Conservation (phyloP, 192 early-diverging fungal genomes). For the Coemansia sp. region DNA sequence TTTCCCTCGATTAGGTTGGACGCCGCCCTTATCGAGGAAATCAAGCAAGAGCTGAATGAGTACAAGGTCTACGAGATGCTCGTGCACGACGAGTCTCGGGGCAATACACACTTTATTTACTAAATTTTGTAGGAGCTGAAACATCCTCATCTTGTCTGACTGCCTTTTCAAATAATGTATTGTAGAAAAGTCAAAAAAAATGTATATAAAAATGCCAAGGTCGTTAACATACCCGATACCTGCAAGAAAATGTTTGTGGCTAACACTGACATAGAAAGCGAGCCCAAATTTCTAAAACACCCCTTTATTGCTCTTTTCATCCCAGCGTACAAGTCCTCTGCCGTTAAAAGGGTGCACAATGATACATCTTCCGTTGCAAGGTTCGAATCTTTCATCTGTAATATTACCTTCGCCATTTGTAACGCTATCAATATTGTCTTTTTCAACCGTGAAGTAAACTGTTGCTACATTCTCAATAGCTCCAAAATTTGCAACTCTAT, state of each 20-base stretch:
- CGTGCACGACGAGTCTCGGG: conserved; percentile 76
- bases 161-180: not conserved
- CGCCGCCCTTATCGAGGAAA: conserved; percentile 77
- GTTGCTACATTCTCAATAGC: not conserved
- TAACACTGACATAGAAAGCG: too few relatives aligned
- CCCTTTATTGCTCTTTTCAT: not conserved
- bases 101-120: conserved; percentile 72
- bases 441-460: not conserved
- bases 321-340: not conserved
- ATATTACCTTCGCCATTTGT: not conserved
- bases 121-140: conserved; percentile 23
- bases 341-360: not conserved
- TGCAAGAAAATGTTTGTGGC: not conserved
- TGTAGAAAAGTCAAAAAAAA: not conserved
- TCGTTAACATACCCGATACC: not conserved
- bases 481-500: not conserved
- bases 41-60: conserved; percentile 93
- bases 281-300: not conserved
- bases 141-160: not conserved
- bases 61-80: conserved; percentile 92
- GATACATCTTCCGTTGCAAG: not conserved
- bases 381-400: too few relatives aligned
- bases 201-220: not conserved
- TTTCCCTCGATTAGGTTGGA: conserved; percentile 80
- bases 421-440: not conserved